Evolutionary conservation across 2,329 filamentous ascomycete genomes (phyloP), one percentile per base, ranked within the genome.

Genomic region (Exophiala sideris): DNA sequence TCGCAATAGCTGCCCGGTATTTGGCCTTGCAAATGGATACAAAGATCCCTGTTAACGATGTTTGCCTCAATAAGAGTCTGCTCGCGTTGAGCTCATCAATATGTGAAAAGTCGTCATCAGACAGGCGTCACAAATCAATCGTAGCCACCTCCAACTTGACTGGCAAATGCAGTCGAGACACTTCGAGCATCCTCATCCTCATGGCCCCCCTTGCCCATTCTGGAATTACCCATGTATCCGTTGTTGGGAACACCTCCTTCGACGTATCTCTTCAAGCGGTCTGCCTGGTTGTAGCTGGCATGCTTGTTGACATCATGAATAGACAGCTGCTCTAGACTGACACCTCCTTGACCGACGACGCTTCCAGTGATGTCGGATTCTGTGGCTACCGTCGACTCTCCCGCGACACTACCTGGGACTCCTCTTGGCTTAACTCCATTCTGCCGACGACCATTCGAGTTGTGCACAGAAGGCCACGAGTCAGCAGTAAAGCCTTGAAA

Each of bases 121-220:
- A 8, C 18, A 24, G 20, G 35, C 33, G n/a, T 46, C 29, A 24
- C 32, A 36, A 29, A 72, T 83, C 79, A 83, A 68, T 84, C 81
- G 65, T 83, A 83, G 63, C 76, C 79, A 39, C 79, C 79, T 52
- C 89, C 91, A 63, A 96, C 85, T 73, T 97, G 94, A 75, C 91
- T 96, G 58, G 92, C 91, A 75, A 97, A 99, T 45, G 91, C 91
- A 48, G 94, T 97, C 67, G 90, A 96, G 66, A 97, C 84, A 72
- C 92, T 97, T 74, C 94, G 90, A 66, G 94, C 90, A 69, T 97
- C 94, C 63, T 99, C 94, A 63, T 99, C 94, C 58, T 87, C 78
- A 39, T 75, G 71, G 20, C 74, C 71, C 44, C 75, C 73, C 44
- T 75, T 74, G 57, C 77, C 73, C 56, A 75, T 74, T 66, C 71